Base-by-base conservation (phyloP, 2,329 filamentous ascomycete species). In the Parafenestella ontariensis region DNA sequence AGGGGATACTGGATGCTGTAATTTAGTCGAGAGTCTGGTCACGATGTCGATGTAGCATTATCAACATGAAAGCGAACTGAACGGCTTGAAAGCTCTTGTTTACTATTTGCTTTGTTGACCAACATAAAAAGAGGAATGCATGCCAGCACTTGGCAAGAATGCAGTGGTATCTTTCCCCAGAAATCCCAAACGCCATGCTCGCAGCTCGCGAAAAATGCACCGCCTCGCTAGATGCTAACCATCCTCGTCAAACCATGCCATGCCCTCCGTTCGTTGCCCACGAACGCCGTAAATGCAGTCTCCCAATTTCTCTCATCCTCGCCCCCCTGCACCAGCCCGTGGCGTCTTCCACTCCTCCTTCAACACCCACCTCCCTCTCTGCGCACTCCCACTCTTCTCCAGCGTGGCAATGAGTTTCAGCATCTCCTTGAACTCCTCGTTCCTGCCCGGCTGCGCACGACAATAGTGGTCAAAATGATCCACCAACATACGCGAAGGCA, bases 401-500 rank as follows among this genome's bases (percentile, higher is more conserved):
- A 96, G 76, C 49, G 80, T 84, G 0, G 94, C 94, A 66, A 96
- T 89, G 57, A 82, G 82, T 64, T 90, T 87, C 49, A 98, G 78
- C 64, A 92, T 92, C 65, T 85, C 82, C 76, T 92, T 94, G 73
- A 98, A 98, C 72, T 92, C 89, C 17, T 86, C 85, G 20, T 62
- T 46, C 17, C 88, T 89, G 56, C 90, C 85, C 57, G 86, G 84
- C 23, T 82, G 76, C 39, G 86, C 90, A 20, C 83, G 85, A 70
- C 92, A 96, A 67, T 87, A 90, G 13, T 86, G 85, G 74, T 93
- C 91, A 75, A 97, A 98, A 69, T 96, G 92, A 68, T 96, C 90
- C 21, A 96, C 89, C 40, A 97, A 77, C 81, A 92, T 88, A 78
- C 96, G 92, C 37, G 90, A 93, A 5, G 91, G 87, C 5, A 90